phyloP scores from a whole-genome alignment of 345 rosid genomes.

The Lepidium africanum region DNA sequence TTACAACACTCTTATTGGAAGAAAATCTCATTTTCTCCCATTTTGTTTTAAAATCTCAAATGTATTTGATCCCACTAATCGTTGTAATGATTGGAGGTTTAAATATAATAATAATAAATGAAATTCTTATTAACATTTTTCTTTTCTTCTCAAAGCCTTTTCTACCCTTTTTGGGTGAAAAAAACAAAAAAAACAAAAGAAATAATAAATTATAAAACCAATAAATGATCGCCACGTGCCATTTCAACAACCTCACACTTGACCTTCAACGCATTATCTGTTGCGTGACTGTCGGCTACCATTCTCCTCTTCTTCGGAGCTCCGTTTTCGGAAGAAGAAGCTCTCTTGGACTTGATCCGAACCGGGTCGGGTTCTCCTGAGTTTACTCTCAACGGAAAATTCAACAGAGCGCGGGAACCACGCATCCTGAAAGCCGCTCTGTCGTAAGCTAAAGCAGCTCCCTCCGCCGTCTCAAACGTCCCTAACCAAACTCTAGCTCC shows the following conservation, averaged over 20 bases:
- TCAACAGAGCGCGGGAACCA: conserved; percentile 84
- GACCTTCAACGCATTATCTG: conserved; percentile 5
- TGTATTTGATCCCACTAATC: not conserved
- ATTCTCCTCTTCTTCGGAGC: conserved; percentile 60
- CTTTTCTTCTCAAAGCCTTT: not conserved
- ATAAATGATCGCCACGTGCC: conserved; percentile 30
- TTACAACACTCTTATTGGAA: no score
- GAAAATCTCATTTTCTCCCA: no score
- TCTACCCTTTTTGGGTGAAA: not conserved
- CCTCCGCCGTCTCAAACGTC: conserved; percentile 95
- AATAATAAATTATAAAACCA: conserved; percentile 23
- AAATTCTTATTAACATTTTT: not conserved
- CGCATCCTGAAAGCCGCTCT: conserved; percentile 94
- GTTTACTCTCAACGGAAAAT: conserved; percentile 82
- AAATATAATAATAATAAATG: not conserved
- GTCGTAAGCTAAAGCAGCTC: conserved; percentile 95
- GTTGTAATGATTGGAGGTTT: not conserved
- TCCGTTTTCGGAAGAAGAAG: conserved; percentile 40
- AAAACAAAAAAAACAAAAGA: not conserved
- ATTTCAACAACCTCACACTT: conserved; percentile 33
- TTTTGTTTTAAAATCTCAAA: not conserved
- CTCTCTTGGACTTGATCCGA: conserved; percentile 72
- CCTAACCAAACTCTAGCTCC: conserved; percentile 99
- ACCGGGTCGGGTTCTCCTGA: conserved; percentile 98
- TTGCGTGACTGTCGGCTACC: no score